Conservation (phyloP, 169 alveolate genomes). For the Plasmodium inui region DNA sequence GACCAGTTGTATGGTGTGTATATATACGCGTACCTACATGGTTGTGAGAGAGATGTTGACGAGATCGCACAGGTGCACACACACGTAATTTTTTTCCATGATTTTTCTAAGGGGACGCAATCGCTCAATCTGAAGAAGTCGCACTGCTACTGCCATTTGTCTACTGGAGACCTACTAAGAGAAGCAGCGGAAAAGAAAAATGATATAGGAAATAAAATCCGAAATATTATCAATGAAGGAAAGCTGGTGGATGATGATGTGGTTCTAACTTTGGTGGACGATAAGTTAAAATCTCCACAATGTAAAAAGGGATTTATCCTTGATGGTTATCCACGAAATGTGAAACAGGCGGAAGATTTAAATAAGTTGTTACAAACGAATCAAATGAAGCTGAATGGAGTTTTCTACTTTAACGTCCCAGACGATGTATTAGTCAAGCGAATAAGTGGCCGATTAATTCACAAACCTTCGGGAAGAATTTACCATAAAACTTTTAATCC, state of each 20-base stretch:
- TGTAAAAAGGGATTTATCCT: slow-evolving; percentile 93
- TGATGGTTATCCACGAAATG: slow-evolving; percentile 96
- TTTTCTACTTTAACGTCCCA: slow-evolving; percentile 90
- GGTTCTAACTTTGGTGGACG: slow-evolving; percentile 90
- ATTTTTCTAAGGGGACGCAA: slow-evolving; percentile 82
- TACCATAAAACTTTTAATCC: slow-evolving; percentile 94
- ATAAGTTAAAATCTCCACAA: slow-evolving; percentile 89
- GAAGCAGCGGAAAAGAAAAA: slow-evolving; percentile 83
- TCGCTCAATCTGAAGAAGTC: slow-evolving; percentile 77
- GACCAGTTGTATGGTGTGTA: background rate
- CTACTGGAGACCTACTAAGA: slow-evolving; percentile 83
- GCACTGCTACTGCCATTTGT: slow-evolving; percentile 86
- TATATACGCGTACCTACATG: background rate
- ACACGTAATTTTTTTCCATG: background rate
- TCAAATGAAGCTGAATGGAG: slow-evolving; percentile 84
- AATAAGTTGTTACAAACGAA: slow-evolving; percentile 65
- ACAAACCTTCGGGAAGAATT: slow-evolving; percentile 94
- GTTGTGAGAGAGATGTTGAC: background rate
- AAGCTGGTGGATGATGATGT: slow-evolving; percentile 92
- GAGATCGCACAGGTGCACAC: background rate
- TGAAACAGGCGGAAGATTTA: slow-evolving; percentile 92
- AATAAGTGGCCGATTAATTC: slow-evolving; percentile 93
- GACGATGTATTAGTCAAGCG: slow-evolving; percentile 92
- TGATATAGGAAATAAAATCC: slow-evolving; percentile 88
- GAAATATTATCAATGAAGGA: slow-evolving; percentile 92